Base-by-base conservation (phyloP, 352 stramenopile species). In the Phytophthora ramorum region DNA sequence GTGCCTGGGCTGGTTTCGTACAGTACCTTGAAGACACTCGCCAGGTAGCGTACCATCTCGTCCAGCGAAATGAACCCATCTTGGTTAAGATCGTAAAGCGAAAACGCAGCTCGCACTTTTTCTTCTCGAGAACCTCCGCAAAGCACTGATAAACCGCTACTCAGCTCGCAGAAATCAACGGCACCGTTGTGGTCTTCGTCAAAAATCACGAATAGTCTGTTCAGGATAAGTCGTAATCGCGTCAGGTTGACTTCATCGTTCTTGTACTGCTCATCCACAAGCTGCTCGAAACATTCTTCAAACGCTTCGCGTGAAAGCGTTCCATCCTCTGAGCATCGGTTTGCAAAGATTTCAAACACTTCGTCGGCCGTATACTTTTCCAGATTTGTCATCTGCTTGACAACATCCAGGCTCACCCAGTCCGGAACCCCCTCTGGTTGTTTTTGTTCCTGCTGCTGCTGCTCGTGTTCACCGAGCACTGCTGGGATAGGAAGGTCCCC, bases 21-120 rank as follows among this genome's bases (percentile, higher is more conserved):
- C 37, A 96, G 58, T 13, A 97, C 83, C 56, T 92, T 93, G 45
- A 97, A 97, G 19, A 97, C 89, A 34, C 82, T 86, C 2, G 77
- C 79, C 13, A 97, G 63, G 56, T 97, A 97, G 19, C 85, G 83
- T 35, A 80, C 76, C 90, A 97, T 96, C 58, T 97, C 90, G n/a
- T 93, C 85, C n/a, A 94, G 41, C 2, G 82, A 89, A 28, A 97
- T 94, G 37, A 85, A 88, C 0, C 88, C 89, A 57, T 97, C 86
- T 22, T 93, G 81, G 60, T 97, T 94, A 9, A 95, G 64, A 66
- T 96, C 88, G 53, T 95, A 96, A 5, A 97, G 73, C 14, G 75
- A 81, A 67, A 97, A 97, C n/a, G 90, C 87, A 19, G 87, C 78
- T 13, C 83, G 83, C 14, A 96, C 86, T 60, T 95, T 96, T 28